phyloP scores from a whole-genome alignment of 2,329 filamentous ascomycete species.

The Paraphaeosphaeria minitans region DNA sequence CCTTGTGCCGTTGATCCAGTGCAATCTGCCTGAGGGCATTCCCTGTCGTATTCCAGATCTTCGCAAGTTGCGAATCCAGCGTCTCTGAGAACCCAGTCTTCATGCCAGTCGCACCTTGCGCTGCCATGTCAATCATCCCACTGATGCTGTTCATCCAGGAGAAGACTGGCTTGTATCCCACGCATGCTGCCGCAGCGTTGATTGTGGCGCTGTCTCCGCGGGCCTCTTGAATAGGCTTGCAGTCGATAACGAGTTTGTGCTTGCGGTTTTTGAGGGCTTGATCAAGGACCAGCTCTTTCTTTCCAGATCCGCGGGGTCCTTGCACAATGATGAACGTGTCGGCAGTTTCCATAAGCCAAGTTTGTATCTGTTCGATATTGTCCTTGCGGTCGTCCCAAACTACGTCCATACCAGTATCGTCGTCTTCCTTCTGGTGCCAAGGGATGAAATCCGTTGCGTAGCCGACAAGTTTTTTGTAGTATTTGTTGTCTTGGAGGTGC shows the following conservation, averaged over 20 bases:
- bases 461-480: constrained; percentile 81
- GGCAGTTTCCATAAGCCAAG: constrained; percentile 84
- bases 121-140: constrained; percentile 88
- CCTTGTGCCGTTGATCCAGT: constrained; percentile 69
- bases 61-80: constrained; percentile 82
- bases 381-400: constrained; percentile 87
- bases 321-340: constrained; percentile 95
- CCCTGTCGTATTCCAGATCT: constrained; percentile 85
- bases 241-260: constrained; percentile 85
- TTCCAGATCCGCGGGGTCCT: constrained; percentile 88
- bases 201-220: constrained; percentile 87
- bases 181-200: constrained; percentile 75
- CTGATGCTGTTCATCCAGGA: constrained; percentile 96
- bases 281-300: constrained; percentile 84
- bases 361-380: constrained; percentile 79
- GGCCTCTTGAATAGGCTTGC: constrained; percentile 90
- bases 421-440: constrained; percentile 61
- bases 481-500: constrained; percentile 71
- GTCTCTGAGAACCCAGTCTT: constrained; percentile 96
- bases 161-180: constrained; percentile 92
- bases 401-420: constrained; percentile 73
- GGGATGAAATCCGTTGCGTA: constrained; percentile 70
- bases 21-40: constrained; percentile 79
- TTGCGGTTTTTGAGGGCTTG: constrained; percentile 77
- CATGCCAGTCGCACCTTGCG: constrained; percentile 90